Conservation (phyloP, 1,284 basidiomycete genomes). For the Austroboletus niveus region DNA sequence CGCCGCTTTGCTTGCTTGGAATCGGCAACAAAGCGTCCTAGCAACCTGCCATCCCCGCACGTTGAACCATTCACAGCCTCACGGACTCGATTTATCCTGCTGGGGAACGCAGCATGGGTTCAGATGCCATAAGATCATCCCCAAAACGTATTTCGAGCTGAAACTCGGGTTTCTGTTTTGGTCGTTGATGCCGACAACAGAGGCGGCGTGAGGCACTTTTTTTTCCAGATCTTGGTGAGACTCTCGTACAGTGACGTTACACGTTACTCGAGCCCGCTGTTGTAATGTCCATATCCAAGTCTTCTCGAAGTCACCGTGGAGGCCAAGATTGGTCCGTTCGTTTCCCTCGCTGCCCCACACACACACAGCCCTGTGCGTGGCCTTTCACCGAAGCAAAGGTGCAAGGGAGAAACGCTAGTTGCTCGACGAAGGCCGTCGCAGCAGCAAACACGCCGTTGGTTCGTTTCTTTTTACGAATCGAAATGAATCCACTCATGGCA, state of each 20-base stretch:
- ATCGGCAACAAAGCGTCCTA: constrained; percentile 8
- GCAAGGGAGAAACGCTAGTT: neutral
- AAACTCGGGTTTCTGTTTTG: neutral
- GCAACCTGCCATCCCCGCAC: constrained; percentile 3
- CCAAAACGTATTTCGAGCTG: neutral
- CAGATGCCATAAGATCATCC: neutral
- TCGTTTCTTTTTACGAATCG: neutral
- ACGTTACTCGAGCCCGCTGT: neutral
- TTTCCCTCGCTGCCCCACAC: constrained; percentile 21
- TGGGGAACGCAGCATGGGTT: constrained; percentile 1
- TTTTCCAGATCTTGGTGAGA: constrained; percentile 2
- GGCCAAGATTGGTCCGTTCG: neutral
- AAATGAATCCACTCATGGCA: neutral
- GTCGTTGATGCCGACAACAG: neutral
- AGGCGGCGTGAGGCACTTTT: neutral
- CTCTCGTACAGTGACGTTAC: neutral
- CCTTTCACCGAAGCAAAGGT: constrained; percentile 1
- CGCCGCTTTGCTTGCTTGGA: neutral
- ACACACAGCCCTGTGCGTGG: constrained; percentile 8
- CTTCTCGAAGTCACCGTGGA: constrained; percentile 5
- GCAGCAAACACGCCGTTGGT: constrained; percentile 2
- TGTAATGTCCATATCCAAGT: neutral
- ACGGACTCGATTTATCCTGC: constrained; percentile 1
- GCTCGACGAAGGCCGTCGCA: neutral
- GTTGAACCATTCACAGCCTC: neutral